Base-by-base conservation (phyloP, 177 flowering plant genomes). In the Vitis hybrid region DNA sequence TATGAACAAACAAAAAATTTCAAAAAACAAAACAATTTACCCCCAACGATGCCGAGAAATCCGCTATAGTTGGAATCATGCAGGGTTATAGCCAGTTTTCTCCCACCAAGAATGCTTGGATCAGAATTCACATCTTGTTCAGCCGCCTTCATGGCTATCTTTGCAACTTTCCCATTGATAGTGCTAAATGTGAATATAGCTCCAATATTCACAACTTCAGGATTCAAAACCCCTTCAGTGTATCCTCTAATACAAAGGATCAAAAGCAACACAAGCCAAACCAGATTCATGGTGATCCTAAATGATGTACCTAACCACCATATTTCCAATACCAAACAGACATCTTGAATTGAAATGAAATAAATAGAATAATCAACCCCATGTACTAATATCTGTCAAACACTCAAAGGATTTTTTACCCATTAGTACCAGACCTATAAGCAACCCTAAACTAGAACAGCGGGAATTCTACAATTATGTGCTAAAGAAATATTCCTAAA, bases 61-160 rank as follows among this genome's bases (percentile, higher is more conserved):
- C 90, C 90, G 74, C 87, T 90, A 79, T 55, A 81, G 45, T 89
- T 87, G 51, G 88, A 73, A 72, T 91, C 89, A 54, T 86, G 87
- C 59, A 82, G n/a, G 13, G 82, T 69, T 51, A 90, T 77, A 3
- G 50, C 66, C 60, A 91, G 71, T 71, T 86, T 90, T 17, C 75
- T 79, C 60, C 93, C 97, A 10, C 85, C 86, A 19, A 91, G 91
- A 72, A 91, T 19, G 48, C 59, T 75, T 1, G 88, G 82, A 77
- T 88, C 82, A 15, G 93, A 78, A 75, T 91, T 91, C 7, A 91
- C 78, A 79, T 91, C 94, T n/a, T 81, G 71, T 62, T 82, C 81
- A 45, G 97, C 97, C 62, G 97, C 92, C 52, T 83, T 73, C 81
- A 91, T 83, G 62, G 90, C 94, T 64, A 89, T 80, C 70, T 74